Evolutionary conservation across 2,329 filamentous ascomycete species (phyloP).

Genomic region (Verticillium zaregamsianum): DNA sequence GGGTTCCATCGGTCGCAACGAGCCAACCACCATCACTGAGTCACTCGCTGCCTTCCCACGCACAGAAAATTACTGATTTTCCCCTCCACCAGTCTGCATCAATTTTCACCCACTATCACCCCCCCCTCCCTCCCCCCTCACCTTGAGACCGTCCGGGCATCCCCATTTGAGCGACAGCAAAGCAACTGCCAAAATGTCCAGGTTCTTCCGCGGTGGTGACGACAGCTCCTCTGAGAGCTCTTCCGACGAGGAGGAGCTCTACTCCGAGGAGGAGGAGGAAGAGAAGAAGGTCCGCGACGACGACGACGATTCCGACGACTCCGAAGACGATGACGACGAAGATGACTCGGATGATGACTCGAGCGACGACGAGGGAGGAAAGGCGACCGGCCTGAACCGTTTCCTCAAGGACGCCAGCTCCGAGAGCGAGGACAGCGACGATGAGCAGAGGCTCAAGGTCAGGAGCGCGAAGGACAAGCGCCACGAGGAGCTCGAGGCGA

Average conservation of each 20-base stretch:
- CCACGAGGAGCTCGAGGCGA: constrained; percentile 86
- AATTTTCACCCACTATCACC: constrained; percentile 7
- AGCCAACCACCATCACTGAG: not conserved
- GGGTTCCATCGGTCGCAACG: not conserved
- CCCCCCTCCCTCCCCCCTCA: constrained; percentile 9
- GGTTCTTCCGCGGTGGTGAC: constrained; percentile 80
- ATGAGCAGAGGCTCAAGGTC: constrained; percentile 79
- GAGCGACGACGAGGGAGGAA: constrained; percentile 61
- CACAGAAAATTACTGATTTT: constrained; percentile 1
- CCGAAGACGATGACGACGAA: constrained; percentile 48
- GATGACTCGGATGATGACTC: constrained; percentile 46
- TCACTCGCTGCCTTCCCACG: not conserved
- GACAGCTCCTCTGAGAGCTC: constrained; percentile 95
- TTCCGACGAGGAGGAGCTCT: constrained; percentile 95
- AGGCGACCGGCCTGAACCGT: constrained; percentile 67
- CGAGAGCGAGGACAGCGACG: constrained; percentile 82
- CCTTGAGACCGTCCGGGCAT: not conserved
- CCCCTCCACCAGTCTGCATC: not conserved
- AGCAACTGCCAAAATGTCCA: constrained; percentile 64
- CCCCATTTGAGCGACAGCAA: constrained; percentile 4
- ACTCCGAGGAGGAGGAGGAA: constrained; percentile 70
- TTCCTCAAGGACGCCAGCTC: constrained; percentile 71
- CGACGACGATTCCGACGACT: constrained; percentile 48
- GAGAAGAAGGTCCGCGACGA: constrained; percentile 46
- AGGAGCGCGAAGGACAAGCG: constrained; percentile 99